Conservation (phyloP, 106 monocot genomes). For the Allium sativum region DNA sequence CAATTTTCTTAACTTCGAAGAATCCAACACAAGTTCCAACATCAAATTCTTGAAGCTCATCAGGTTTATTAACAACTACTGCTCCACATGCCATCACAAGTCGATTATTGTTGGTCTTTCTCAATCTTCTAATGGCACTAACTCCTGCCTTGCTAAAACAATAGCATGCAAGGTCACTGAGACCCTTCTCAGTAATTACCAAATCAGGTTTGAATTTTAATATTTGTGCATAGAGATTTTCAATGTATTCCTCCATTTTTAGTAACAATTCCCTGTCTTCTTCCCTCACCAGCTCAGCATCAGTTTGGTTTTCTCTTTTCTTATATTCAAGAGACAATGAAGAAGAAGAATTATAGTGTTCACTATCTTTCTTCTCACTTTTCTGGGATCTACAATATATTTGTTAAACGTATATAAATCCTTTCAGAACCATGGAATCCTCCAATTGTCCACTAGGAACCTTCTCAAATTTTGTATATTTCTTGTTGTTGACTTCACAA, state of each 20-base stretch:
- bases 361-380: constrained; percentile 85
- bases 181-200: constrained; percentile 91
- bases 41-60: constrained; percentile 94
- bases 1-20: constrained; percentile 92
- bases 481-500: constrained; percentile 80
- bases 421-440: constrained; percentile 87
- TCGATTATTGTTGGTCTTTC: constrained; percentile 89
- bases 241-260: constrained; percentile 95
- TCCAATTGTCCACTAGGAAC: constrained; percentile 96
- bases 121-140: constrained; percentile 73
- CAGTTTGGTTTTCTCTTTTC: constrained; percentile 97
- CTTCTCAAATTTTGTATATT: constrained; percentile 92
- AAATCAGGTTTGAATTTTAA: constrained; percentile 90
- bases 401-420: constrained; percentile 97
- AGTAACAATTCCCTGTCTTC: constrained; percentile 92
- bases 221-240: constrained; percentile 73
- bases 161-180: constrained; percentile 90
- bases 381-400: constrained; percentile 91
- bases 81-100: constrained; percentile 88
- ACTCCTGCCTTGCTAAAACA: constrained; percentile 91
- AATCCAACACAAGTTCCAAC: constrained; percentile 86
- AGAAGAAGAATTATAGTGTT: constrained; percentile 90
- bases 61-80: constrained; percentile 83
- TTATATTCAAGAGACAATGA: constrained; percentile 94
- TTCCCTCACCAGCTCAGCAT: constrained; percentile 89